A percentile compares a stretch with the other conserved stretches of the same genome.
Evolutionary conservation across 2,329 filamentous ascomycete genomes (phyloP).

Genomic region (Beauveria medogensis): DNA sequence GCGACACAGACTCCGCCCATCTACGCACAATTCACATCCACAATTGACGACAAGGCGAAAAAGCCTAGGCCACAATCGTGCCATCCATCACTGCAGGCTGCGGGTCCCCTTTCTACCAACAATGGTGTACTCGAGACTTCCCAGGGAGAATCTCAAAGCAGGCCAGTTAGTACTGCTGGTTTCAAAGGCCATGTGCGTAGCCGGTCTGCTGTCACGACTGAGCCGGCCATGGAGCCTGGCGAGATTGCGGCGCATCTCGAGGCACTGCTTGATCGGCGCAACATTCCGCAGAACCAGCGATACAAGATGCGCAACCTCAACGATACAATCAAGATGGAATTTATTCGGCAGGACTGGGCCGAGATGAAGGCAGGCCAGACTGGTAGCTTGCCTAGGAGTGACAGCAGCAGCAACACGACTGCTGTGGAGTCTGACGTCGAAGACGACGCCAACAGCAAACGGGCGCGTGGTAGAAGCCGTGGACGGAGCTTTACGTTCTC

Average conservation of each 20-base stretch:
- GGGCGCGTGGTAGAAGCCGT: constrained; percentile 40
- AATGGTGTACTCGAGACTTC: neutral
- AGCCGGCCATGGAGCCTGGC: constrained; percentile 43
- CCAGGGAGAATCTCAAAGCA: neutral
- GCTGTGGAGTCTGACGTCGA: constrained; percentile 34
- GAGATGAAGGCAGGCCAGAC: constrained; percentile 50
- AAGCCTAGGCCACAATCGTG: constrained; percentile 3
- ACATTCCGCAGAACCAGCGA: constrained; percentile 88
- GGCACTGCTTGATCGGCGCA: constrained; percentile 69
- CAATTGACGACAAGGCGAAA: constrained; percentile 27
- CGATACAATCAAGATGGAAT: constrained; percentile 87
- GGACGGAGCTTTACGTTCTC: constrained; percentile 75
- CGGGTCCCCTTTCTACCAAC: neutral
- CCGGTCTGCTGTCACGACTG: constrained; percentile 35
- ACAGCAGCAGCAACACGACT: constrained; percentile 22
- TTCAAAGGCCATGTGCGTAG: constrained; percentile 30
- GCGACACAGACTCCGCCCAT: constrained; percentile 53
- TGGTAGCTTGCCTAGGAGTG: constrained; percentile 27
- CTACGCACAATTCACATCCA: constrained; percentile 60
- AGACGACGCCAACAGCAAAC: constrained; percentile 41
- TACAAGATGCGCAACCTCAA: constrained; percentile 91
- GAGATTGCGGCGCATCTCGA: constrained; percentile 52
- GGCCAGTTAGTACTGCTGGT: constrained; percentile 21
- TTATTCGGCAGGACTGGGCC: constrained; percentile 81
- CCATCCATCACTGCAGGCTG: neutral